These are phyloP conservation scores for Elsinoe australis DNA, from an alignment of 2,329 filamentous ascomycete genomes.

Conservation along the genomic window DNA sequence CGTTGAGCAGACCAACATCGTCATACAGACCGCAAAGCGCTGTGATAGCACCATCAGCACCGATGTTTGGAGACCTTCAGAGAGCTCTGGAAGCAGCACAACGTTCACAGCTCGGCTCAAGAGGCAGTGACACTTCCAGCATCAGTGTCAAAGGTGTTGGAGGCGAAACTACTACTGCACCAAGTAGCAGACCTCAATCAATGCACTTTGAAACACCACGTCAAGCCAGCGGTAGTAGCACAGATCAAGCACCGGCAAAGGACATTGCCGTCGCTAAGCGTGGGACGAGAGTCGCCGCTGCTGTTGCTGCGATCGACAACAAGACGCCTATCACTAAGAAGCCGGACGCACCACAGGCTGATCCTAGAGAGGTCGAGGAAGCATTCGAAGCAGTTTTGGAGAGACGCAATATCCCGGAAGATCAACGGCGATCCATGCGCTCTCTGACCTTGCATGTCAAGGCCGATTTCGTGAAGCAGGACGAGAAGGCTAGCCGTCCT, in stretches of 20 bases:
- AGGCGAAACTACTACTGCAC: slow-evolving; percentile 23
- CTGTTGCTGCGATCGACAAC: slow-evolving; percentile 55
- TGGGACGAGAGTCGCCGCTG: slow-evolving; percentile 53
- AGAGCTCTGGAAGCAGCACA: slow-evolving; percentile 13
- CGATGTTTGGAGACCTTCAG: slow-evolving; percentile 16
- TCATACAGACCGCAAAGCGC: slow-evolving; percentile 26
- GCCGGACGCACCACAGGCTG: slow-evolving; percentile 38
- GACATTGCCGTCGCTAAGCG: slow-evolving; percentile 36
- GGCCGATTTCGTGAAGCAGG: slow-evolving; percentile 87
- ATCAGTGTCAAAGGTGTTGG: slow-evolving; percentile 16
- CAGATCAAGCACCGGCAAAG: slow-evolving; percentile 26
- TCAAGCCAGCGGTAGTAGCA: slow-evolving; percentile 31
- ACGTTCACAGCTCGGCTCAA: slow-evolving; percentile 18
- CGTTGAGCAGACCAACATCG: slow-evolving; percentile 26
- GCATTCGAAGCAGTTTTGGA: slow-evolving; percentile 57
- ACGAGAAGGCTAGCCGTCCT: slow-evolving; percentile 45
- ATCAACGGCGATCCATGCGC: slow-evolving; percentile 91
- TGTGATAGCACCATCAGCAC: slow-evolving; percentile 10
- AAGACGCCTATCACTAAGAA: slow-evolving; percentile 36
- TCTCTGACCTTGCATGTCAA: slow-evolving; percentile 84
- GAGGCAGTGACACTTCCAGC: slow-evolving; percentile 17
- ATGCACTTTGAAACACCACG: slow-evolving; percentile 28
- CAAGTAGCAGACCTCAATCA: slow-evolving; percentile 24
- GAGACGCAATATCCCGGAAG: slow-evolving; percentile 77
- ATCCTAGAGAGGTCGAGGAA: slow-evolving; percentile 51